Percentiles rank a stretch among this genome's conserved stretches.
These are phyloP conservation scores for Stramenopiles sp. DNA, from an alignment of 352 stramenopile species.

Conservation along the genomic window DNA sequence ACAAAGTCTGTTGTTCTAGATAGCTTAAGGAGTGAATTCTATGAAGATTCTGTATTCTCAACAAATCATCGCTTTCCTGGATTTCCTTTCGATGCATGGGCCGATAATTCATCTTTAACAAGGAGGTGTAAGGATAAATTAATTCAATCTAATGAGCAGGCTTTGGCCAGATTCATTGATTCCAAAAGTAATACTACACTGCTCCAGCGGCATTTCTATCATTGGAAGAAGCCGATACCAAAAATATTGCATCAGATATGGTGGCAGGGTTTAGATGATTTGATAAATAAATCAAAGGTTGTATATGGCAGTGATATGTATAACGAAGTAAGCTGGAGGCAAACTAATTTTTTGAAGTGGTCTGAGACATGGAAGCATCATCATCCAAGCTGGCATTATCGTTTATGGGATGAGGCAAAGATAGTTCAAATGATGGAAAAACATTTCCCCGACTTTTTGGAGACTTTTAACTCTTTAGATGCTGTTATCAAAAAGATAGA, in stretches of 20 bases:
- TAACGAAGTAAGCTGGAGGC: not conserved
- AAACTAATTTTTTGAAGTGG: conserved; percentile 10
- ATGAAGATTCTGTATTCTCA: conserved; percentile 11
- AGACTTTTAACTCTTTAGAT: not conserved
- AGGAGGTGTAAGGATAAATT: not conserved
- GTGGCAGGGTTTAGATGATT: conserved; percentile 6
- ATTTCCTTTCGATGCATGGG: conserved; percentile 3
- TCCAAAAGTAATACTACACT: not conserved
- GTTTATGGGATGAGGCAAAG: not conserved
- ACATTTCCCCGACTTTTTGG: not conserved
- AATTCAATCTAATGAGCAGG: not conserved
- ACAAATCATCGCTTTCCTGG: not conserved
- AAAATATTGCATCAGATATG: conserved; percentile 10
- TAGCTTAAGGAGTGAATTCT: conserved; percentile 6
- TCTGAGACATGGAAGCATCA: not conserved
- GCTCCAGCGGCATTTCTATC: not conserved
- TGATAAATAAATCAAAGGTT: not conserved
- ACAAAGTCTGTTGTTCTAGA: not conserved
- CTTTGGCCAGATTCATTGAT: not conserved
- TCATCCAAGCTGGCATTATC: not conserved
- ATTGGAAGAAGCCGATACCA: not conserved
- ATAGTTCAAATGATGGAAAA: not conserved
- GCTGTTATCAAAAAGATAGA: conserved; percentile 5
- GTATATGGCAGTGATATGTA: conserved; percentile 5
- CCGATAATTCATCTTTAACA: not conserved